Base-by-base conservation (phyloP, 2,329 filamentous ascomycete genomes). In the Cordyceps tenuipes region DNA sequence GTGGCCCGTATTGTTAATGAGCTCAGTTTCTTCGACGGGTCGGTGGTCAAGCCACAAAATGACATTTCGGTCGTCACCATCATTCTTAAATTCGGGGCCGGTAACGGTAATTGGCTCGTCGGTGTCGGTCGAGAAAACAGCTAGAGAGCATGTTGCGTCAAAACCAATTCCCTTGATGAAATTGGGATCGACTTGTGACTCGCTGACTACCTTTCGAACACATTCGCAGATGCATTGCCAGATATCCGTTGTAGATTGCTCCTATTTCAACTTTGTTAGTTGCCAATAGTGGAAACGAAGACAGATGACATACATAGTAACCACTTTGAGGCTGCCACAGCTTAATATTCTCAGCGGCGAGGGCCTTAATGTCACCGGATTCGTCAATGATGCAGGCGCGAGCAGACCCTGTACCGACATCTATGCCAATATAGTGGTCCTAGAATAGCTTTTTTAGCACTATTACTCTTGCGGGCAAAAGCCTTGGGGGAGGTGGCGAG, bases 241-340 rank as follows among this genome's bases (percentile, higher is more conserved):
- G 70, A 99, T 99, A 73, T 99, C 90, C 55, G 86, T 90, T 0
- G 94, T 97, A 17, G 93, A 97, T 93, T 99, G 94, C 79, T 99
- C 94, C 91, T 79, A 61, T 19, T 61, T 10, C 34, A 46, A 5
- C 29, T 26, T 9, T 12, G 53, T 66, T 12, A 70, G 62, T 34
- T 50, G 19, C 21, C 41, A 21, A n/a, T 15, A 31, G 31, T 21
- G n/a, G 50, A 23, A 31, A 31, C 19, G n/a, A 29, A 19, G 3
- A 9, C 49, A 21, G 4, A 47, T 23, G 29, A 50, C 81, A 51
- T 76, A 88, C 87, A 74, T 91, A 92, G 72, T 87, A 89, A 60
- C 87, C 87, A 36, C 82, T 82, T 71, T 90, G 80, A 13, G 88
- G 88, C 73, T 91, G 86, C 89, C 89, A 92, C 53, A 91, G 79